Conservation (phyloP, 179 eudicot species). For the Silene vulgaris region DNA sequence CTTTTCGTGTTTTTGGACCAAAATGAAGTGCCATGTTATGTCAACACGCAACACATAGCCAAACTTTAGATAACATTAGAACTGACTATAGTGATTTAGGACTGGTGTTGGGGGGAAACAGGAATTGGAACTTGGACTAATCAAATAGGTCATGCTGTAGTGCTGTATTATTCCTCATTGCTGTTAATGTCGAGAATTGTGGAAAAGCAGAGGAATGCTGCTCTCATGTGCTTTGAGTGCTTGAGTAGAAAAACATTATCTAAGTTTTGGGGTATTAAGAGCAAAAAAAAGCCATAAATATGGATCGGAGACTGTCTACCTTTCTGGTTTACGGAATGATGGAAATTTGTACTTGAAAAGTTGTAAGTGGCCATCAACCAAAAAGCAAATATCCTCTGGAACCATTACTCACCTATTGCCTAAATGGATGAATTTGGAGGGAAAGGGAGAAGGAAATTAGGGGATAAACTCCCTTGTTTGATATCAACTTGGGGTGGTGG, state of each 20-base stretch:
- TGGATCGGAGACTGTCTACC: no score
- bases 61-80: not conserved
- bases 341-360: not conserved
- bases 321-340: not conserved
- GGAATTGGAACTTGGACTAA: not conserved
- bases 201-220: not conserved
- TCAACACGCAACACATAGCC: no score
- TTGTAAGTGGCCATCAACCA: not conserved
- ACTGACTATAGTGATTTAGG: not conserved
- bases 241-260: no score
- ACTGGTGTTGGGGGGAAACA: not conserved
- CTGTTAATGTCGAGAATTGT: not conserved
- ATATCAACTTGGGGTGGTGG: no score
- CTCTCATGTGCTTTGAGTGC: no score
- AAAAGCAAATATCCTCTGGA: not conserved
- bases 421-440: not conserved
- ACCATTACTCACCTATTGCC: not conserved
- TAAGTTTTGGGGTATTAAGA: no score
- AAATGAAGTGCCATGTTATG: no score
- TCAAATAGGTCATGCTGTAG: not conserved
- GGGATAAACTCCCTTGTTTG: no score
- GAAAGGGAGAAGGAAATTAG: no score
- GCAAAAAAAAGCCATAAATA: no score
- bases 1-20: no score
- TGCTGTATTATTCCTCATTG: not conserved